These are phyloP conservation scores for Dioszegia crocea DNA, from an alignment of 768 basidiomycete genomes.

Conservation along the genomic window DNA sequence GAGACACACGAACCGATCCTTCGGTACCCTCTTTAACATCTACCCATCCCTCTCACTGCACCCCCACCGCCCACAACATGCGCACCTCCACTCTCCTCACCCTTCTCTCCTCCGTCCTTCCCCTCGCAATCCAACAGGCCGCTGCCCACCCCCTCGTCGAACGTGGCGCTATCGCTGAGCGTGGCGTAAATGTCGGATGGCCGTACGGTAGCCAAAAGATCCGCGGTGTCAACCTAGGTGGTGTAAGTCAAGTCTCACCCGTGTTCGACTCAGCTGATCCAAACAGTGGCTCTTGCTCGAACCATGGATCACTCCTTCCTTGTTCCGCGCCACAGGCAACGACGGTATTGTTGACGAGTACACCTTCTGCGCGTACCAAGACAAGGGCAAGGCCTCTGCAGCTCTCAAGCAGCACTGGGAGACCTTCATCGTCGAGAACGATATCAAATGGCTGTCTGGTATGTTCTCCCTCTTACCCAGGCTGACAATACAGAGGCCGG, in stretches of 20 bases:
- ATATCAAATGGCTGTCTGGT: slow-evolving; percentile 48
- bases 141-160: slow-evolving; percentile 7
- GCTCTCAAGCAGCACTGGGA: slow-evolving; percentile 48
- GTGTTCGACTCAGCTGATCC: slow-evolving; percentile 4
- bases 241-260: slow-evolving; percentile 22
- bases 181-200: slow-evolving; percentile 44
- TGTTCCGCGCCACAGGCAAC: slow-evolving; percentile 43
- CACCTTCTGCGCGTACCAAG: slow-evolving; percentile 45
- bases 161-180: slow-evolving; percentile 25
- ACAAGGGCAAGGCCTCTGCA: slow-evolving; percentile 22
- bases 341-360: slow-evolving; percentile 48
- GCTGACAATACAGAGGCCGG: slow-evolving; percentile 14
- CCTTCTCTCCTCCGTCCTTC: slow-evolving; percentile 10
- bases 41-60: background rate
- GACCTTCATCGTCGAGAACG: slow-evolving; percentile 51
- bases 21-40: background rate
- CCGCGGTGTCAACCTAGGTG: slow-evolving; percentile 45
- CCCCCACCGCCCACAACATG: slow-evolving; percentile 2
- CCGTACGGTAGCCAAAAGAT: slow-evolving; percentile 43
- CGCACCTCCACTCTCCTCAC: slow-evolving; percentile 12
- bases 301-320: slow-evolving; percentile 47
- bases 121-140: slow-evolving; percentile 2
- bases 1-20: background rate
- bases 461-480: slow-evolving; percentile 14
- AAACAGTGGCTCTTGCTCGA: slow-evolving; percentile 41